Evolutionary conservation across 2,329 filamentous ascomycete genomes (phyloP).

Genomic region (Fusarium illudens): DNA sequence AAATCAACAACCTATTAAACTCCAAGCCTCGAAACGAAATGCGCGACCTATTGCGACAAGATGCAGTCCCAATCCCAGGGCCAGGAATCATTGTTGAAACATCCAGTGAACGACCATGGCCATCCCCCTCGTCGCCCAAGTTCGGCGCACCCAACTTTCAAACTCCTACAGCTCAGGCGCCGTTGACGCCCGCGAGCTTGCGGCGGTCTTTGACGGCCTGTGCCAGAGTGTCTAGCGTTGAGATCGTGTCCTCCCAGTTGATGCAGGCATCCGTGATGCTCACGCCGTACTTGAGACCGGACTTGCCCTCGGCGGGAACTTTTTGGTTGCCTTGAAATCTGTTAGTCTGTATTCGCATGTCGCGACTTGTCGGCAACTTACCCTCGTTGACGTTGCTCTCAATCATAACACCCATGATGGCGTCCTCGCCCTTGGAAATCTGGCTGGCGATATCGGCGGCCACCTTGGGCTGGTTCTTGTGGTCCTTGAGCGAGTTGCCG

Average conservation of each 20-base stretch:
- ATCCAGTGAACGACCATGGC: not conserved
- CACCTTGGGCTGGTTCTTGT: constrained; percentile 97
- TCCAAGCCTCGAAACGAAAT: constrained; percentile 37
- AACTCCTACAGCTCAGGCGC: constrained; percentile 12
- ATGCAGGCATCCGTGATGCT: constrained; percentile 99
- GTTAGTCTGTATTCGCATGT: constrained; percentile 37
- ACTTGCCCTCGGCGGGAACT: constrained; percentile 85
- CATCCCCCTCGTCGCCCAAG: not conserved
- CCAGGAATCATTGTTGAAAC: constrained; percentile 3
- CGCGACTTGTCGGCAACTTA: constrained; percentile 48
- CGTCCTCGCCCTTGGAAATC: constrained; percentile 82
- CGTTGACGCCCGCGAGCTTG: constrained; percentile 40
- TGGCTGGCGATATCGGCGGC: constrained; percentile 83
- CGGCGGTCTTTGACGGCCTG: constrained; percentile 75
- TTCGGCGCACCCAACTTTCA: not conserved
- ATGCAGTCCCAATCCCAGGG: constrained; percentile 12
- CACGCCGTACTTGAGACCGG: constrained; percentile 88
- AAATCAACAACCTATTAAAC: constrained; percentile 38
- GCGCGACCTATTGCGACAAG: constrained; percentile 19
- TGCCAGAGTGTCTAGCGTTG: constrained; percentile 79
- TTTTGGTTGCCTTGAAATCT: constrained; percentile 77
- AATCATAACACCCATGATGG: constrained; percentile 98
- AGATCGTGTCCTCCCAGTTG: constrained; percentile 88
- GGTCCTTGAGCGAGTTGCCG: constrained; percentile 94
- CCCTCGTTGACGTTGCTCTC: constrained; percentile 97